A percentile compares a stretch with the other conserved stretches of the same genome.
phyloP scores from a whole-genome alignment of 352 stramenopile genomes.

The Pythium rhizo-oryzae region DNA sequence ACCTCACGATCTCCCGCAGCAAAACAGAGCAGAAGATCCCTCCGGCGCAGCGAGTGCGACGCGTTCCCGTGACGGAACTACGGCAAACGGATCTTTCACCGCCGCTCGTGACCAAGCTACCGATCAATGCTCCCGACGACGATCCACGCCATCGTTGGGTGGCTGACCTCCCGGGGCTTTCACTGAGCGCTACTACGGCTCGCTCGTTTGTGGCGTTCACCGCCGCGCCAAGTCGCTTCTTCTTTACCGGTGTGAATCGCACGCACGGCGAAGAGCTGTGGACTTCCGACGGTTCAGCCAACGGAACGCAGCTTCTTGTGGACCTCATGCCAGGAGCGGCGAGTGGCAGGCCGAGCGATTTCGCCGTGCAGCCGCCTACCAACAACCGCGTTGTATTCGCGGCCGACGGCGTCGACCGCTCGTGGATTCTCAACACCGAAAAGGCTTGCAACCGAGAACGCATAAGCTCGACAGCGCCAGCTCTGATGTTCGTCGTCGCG shows the following conservation, averaged over 20 bases:
- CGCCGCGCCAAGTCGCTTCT: conserved; percentile 31
- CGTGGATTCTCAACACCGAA: conserved; percentile 36
- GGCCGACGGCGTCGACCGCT: conserved; percentile 63
- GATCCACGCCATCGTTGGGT: conserved; percentile 38
- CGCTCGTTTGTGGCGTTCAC: background rate
- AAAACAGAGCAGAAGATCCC: background rate
- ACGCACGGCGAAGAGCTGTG: conserved; percentile 67
- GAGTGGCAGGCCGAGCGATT: conserved; percentile 39
- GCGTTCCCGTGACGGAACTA: conserved; percentile 23
- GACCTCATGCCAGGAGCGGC: conserved; percentile 60
- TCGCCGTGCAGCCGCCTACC: conserved; percentile 37
- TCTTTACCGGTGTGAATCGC: conserved; percentile 49
- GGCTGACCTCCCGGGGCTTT: conserved; percentile 18
- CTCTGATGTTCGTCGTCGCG: conserved; percentile 64
- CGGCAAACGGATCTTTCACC: conserved; percentile 32
- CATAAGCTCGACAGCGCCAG: conserved; percentile 36
- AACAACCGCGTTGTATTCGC: conserved; percentile 63
- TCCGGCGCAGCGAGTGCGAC: background rate
- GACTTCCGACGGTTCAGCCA: conserved; percentile 47
- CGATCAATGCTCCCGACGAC: conserved; percentile 10
- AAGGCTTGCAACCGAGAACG: conserved; percentile 55
- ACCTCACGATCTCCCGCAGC: conserved; percentile 23
- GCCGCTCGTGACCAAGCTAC: conserved; percentile 17
- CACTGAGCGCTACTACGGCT: background rate
- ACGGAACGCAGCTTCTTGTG: conserved; percentile 48